Percentiles rank a stretch among this genome's conserved stretches.
These are phyloP conservation scores for Achaetomium macrosporum DNA, from an alignment of 2,329 filamentous ascomycete species.

Conservation along the genomic window DNA sequence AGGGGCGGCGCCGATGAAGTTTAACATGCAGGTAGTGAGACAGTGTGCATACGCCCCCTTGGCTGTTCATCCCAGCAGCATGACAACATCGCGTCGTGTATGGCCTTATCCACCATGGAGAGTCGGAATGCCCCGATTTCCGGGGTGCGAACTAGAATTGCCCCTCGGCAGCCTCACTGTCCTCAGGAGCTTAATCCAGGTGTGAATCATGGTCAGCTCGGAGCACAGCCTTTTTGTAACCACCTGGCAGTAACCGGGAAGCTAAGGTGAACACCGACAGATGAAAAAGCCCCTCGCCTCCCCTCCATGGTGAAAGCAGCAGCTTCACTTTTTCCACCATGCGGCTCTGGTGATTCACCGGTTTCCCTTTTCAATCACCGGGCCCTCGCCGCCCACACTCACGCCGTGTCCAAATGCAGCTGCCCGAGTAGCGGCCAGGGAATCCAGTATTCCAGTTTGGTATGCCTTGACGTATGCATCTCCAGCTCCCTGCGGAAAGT, in stretches of 20 bases:
- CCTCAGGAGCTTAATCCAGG: too few relatives aligned
- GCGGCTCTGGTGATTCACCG: background rate
- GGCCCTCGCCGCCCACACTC: background rate
- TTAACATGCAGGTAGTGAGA: background rate
- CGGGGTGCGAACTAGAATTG: too few relatives aligned
- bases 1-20: background rate
- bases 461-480: background rate
- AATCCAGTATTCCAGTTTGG: background rate
- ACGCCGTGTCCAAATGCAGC: background rate
- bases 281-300: background rate
- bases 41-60: too few relatives aligned
- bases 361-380: slow-evolving; percentile 3
- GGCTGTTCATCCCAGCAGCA: too few relatives aligned
- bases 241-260: too few relatives aligned
- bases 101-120: too few relatives aligned
- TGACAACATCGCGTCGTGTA: too few relatives aligned
- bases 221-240: background rate
- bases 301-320: background rate
- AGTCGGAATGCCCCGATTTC: too few relatives aligned
- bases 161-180: too few relatives aligned
- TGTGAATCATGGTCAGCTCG: too few relatives aligned
- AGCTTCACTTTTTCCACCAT: slow-evolving; percentile 1
- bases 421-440: background rate
- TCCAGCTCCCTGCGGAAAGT: too few relatives aligned
- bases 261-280: too few relatives aligned